A percentile compares a stretch with the other conserved stretches of the same genome.
phyloP scores from a whole-genome alignment of 1,139 yeast species.

The Diutina pseudorugosa region DNA sequence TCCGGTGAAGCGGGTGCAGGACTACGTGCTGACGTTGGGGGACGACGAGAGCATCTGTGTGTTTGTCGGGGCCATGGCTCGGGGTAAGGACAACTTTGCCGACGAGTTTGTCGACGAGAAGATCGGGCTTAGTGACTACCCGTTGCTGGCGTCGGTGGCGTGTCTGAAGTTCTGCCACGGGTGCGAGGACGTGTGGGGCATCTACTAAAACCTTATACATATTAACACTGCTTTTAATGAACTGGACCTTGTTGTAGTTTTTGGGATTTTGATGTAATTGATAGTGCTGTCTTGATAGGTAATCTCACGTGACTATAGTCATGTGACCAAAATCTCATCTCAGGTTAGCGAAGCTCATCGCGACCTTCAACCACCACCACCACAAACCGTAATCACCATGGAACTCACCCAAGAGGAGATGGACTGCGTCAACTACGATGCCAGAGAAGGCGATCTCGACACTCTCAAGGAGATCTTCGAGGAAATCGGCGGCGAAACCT shows the following conservation, averaged over 20 bases:
- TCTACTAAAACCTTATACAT: constrained; percentile 13
- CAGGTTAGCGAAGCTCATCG: neutral
- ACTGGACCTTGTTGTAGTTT: too few relatives aligned
- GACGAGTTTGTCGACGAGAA: constrained; percentile 96
- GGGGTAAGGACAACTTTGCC: constrained; percentile 95
- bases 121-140: constrained; percentile 89
- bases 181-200: constrained; percentile 95
- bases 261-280: too few relatives aligned
- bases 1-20: constrained; percentile 76
- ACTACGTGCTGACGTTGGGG: constrained; percentile 69
- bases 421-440: constrained; percentile 70
- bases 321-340: neutral
- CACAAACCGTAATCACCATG: neutral
- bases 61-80: constrained; percentile 98
- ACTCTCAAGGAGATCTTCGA: constrained; percentile 56
- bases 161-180: constrained; percentile 98
- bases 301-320: neutral
- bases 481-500: constrained; percentile 37
- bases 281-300: too few relatives aligned
- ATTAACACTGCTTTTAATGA: too few relatives aligned
- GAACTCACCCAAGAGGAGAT: constrained; percentile 53
- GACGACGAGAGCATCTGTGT: constrained; percentile 93
- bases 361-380: neutral
- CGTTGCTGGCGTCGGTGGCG: constrained; percentile 94
- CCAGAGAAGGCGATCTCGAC: constrained; percentile 79